Evolutionary conservation across 2,329 filamentous ascomycete species (phyloP).

Genomic region (Chrysoporthe puriensis): DNA sequence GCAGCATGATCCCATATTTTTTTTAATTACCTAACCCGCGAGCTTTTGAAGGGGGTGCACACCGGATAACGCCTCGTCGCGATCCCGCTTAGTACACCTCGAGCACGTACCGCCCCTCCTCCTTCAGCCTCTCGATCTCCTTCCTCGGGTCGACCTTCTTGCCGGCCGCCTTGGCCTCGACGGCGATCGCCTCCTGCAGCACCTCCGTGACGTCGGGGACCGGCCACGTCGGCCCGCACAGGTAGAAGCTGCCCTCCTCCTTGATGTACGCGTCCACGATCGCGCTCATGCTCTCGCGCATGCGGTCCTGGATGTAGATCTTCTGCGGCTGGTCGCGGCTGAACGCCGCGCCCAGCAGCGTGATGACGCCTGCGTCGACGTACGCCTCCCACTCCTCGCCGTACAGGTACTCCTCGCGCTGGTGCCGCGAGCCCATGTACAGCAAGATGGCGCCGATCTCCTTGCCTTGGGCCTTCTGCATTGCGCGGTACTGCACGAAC

Average conservation of each 20-base stretch:
- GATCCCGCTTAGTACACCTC: constrained; percentile 78
- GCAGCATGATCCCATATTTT: background rate
- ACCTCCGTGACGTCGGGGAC: constrained; percentile 96
- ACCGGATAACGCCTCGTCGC: background rate
- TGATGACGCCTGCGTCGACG: constrained; percentile 92
- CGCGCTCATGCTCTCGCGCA: constrained; percentile 83
- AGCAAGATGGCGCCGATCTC: constrained; percentile 90
- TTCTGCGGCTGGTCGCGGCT: constrained; percentile 96
- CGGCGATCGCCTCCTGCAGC: constrained; percentile 85
- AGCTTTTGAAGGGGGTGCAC: background rate
- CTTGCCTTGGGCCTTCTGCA: constrained; percentile 97
- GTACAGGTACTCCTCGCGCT: constrained; percentile 98
- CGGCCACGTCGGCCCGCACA: constrained; percentile 97
- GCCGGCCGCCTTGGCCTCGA: constrained; percentile 68
- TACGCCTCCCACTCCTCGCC: constrained; percentile 99
- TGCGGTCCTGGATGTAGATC: constrained; percentile 99
- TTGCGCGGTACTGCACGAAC: constrained; percentile 96
- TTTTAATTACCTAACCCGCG: constrained; percentile 1
- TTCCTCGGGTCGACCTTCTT: constrained; percentile 85
- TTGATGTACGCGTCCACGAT: constrained; percentile 86
- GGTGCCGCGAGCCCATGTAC: constrained; percentile 96
- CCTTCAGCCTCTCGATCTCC: constrained; percentile 98
- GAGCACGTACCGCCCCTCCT: constrained; percentile 89
- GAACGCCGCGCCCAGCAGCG: constrained; percentile 89
- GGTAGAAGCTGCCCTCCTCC: constrained; percentile 91